These are phyloP conservation scores for Amphibolis antarctica DNA, from an alignment of 106 monocot species.

Conservation along the genomic window DNA sequence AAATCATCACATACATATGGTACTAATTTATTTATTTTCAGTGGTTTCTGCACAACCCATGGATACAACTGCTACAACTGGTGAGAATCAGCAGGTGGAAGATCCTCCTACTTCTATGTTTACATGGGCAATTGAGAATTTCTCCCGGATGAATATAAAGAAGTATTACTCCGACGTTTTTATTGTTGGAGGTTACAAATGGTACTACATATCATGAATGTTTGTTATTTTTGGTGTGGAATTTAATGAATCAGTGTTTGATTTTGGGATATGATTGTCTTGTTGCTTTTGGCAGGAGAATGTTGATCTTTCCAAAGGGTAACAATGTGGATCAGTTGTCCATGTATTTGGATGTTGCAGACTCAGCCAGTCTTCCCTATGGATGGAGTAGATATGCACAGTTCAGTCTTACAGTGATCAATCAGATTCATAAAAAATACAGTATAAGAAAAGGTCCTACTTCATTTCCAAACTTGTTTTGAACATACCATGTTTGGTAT, in stretches of 20 bases:
- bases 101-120: constrained; percentile 69
- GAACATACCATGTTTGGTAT: background rate
- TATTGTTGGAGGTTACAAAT: constrained; percentile 73
- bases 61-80: constrained; percentile 24
- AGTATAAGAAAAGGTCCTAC: constrained; percentile 15
- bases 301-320: constrained; percentile 86
- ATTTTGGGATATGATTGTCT: background rate
- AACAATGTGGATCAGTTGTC: constrained; percentile 87
- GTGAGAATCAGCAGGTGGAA: constrained; percentile 71
- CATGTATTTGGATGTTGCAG: constrained; percentile 93
- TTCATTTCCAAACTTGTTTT: background rate
- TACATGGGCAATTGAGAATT: constrained; percentile 91
- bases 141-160: constrained; percentile 74
- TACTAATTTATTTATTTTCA: background rate
- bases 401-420: constrained; percentile 60
- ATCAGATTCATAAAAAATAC: constrained; percentile 68
- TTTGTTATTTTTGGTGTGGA: background rate
- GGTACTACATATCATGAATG: constrained; percentile 23
- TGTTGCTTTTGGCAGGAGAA: constrained; percentile 36
- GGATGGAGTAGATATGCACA: constrained; percentile 90
- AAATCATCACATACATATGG: background rate
- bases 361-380: constrained; percentile 58
- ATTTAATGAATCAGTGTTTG: background rate
- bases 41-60: constrained; percentile 36
- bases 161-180: constrained; percentile 89